Evolutionary conservation across 116 monocot genomes (phyloP).

Genomic region (Trichopus zeylanicus): DNA sequence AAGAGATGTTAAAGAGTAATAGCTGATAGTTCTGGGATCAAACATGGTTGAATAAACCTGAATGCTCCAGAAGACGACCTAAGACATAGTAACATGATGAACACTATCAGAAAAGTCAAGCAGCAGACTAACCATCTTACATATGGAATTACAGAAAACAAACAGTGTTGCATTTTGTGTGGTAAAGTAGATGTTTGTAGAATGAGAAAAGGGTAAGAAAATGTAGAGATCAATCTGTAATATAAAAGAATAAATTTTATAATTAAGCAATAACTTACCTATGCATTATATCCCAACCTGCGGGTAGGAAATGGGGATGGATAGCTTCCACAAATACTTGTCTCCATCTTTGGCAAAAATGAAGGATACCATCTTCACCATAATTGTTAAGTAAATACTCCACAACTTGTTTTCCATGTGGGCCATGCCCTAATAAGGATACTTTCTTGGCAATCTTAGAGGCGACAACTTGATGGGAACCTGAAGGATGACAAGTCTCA

Average conservation of each 20-base stretch:
- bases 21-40: too few species aligned
- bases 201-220: too few species aligned
- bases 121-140: too few species aligned
- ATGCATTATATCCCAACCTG: constrained; percentile 92
- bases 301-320: constrained; percentile 75
- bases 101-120: too few species aligned
- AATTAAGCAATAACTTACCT: constrained; percentile 32
- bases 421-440: constrained; percentile 85
- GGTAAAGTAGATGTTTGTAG: too few species aligned
- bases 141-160: too few species aligned
- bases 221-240: too few species aligned
- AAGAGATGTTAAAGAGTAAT: too few species aligned
- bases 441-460: constrained; percentile 39
- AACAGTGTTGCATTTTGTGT: too few species aligned
- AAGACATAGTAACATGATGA: too few species aligned
- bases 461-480: constrained; percentile 14
- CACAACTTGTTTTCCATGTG: constrained; percentile 91
- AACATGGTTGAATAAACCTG: too few species aligned
- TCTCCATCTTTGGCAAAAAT: constrained; percentile 93
- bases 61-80: too few species aligned
- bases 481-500: constrained; percentile 3
- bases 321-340: constrained; percentile 80
- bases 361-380: constrained; percentile 66
- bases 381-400: constrained; percentile 46
- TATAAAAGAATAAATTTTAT: neutral